Evolutionary conservation across 192 early-diverging fungal species (phyloP), one percentile per base, ranked within the genome.

Genomic region (Entomortierella parvispora): DNA sequence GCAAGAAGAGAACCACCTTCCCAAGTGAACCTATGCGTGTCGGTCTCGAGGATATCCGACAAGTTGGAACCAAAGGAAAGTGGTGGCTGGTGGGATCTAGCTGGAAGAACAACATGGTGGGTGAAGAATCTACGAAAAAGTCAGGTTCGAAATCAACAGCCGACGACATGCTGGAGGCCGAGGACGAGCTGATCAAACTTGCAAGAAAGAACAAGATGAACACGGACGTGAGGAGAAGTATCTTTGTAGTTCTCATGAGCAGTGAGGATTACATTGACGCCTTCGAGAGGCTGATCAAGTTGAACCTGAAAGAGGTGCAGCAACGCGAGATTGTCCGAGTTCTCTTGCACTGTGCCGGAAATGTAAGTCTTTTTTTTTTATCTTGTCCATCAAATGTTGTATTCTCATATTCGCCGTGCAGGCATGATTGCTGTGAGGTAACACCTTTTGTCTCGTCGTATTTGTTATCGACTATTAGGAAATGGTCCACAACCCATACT

Each of bases 61-160:
- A 87, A 12, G 81, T 94, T 33, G 87, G 89, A 20, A 93, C 91
- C 12, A 94, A 94, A 80, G 86, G 86, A 28, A 96, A 95, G 79
- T 99, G 97, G 97, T 99, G 97, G 97, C 84, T 98, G 26, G 93
- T 98, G 9, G 97, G 97, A 25, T 85, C 95, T 3, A 93, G 95
- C 20, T 99, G 97, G 97, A 89, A 87, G 22, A 95, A 93, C 33
- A 89, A 90, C 56, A 77, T 88, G 69, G 81, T 80, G 29, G 87
- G 84, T 17, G 80, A 83, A 28, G 83, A 84, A 57, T 62, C 37
- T 42, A 47, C 61, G 44, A 47, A 33, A 17, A 81, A 64, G 32
- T 71, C 81, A 50, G 47, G 55, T 20, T 67, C 79, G 2, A 71
- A 56, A 20, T 65, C 65, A 23, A 64, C 81, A 7, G 69, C 74